phyloP scores from a whole-genome alignment of 306 rosid genomes.

The Medicago arabica region DNA sequence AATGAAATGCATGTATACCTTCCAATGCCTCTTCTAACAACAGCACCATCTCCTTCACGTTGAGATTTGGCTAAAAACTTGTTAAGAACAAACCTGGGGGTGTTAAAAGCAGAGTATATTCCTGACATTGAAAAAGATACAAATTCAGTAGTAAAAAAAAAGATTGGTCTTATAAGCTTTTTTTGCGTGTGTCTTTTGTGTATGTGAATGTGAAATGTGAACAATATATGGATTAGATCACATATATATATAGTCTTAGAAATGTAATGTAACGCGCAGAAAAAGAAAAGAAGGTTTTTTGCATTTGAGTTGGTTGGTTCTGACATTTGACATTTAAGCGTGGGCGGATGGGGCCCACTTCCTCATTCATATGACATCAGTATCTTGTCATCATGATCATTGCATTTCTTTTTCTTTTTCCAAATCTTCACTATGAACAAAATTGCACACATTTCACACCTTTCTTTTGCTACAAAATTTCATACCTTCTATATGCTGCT shows the following conservation, averaged over 20 bases:
- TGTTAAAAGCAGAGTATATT: slow-evolving; percentile 35
- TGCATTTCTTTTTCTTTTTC: not conserved
- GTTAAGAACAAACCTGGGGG: slow-evolving; percentile 62
- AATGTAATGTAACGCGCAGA: slow-evolving; percentile 23
- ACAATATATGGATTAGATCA: not conserved
- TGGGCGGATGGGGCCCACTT: slow-evolving; percentile 46
- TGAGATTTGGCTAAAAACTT: slow-evolving; percentile 53
- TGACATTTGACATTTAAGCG: slow-evolving; percentile 35
- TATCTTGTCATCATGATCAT: slow-evolving; percentile 50
- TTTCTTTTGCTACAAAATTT: too few relatives aligned
- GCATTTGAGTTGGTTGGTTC: slow-evolving; percentile 32
- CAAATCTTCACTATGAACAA: not conserved
- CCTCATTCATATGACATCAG: slow-evolving; percentile 42
- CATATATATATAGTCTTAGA: not conserved
- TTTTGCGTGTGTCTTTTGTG: not conserved
- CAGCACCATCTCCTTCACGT: slow-evolving; percentile 55
- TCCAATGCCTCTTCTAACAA: slow-evolving; percentile 61
- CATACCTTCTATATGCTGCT: slow-evolving; percentile 33
- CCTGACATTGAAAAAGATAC: slow-evolving; percentile 36
- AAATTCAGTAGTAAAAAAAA: slow-evolving; percentile 30
- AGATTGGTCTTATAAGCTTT: not conserved
- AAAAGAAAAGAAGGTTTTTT: not conserved
- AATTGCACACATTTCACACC: too few relatives aligned
- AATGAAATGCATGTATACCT: slow-evolving; percentile 24
- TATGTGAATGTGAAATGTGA: not conserved